Evolutionary conservation across 2,329 filamentous ascomycete species (phyloP), one percentile per base, ranked within the genome.

Genomic region (Conoideocrella luteorostrata): DNA sequence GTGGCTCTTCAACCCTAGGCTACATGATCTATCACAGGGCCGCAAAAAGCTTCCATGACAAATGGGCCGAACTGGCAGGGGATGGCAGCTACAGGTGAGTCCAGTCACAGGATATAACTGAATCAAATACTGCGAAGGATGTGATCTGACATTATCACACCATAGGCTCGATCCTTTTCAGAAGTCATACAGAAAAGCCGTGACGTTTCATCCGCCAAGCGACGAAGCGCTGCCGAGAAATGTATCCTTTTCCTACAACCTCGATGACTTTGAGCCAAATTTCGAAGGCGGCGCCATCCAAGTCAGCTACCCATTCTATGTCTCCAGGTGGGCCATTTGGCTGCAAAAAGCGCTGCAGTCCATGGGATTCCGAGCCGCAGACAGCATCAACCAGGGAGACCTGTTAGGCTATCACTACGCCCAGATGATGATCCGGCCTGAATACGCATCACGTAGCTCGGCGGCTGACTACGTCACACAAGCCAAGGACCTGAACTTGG

Each of bases 31-130:
- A 36, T 13, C 17, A 22, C 21, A 36, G 5, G 7, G n/a, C 33
- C 4, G 23, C 37, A 9, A 11, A 10, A 21, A 39, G 37, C 24
- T 39, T 39, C 15, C 26, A 28, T 15, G 17, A 39, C 17, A 12
- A 21, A 29, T 39, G 37, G 37, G 37, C 37, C 10, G n/a, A 39
- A 2, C 7, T 29, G 22, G 37, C 29, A 10, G 2, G n/a, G 12
- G 37, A 39, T n/a, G 37, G 29, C 7, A 30, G 37, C 15, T 39
- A 39, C 11, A 39, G 7, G 23, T 39, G 36, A 39, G 23, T 26
- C 20, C 20, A 36, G 20, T n/a, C 11, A 10, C 34, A 21, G 21
- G 11, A 5, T n/a, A 9, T 2, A 10, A 5, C 18, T 10, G 13
- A 15, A 15, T 18, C 4, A n/a, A 20, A 20, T 4, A 18, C 11